Conservation (phyloP, 495 filamentous ascomycete genomes). For the Glarea lozoyensis region DNA sequence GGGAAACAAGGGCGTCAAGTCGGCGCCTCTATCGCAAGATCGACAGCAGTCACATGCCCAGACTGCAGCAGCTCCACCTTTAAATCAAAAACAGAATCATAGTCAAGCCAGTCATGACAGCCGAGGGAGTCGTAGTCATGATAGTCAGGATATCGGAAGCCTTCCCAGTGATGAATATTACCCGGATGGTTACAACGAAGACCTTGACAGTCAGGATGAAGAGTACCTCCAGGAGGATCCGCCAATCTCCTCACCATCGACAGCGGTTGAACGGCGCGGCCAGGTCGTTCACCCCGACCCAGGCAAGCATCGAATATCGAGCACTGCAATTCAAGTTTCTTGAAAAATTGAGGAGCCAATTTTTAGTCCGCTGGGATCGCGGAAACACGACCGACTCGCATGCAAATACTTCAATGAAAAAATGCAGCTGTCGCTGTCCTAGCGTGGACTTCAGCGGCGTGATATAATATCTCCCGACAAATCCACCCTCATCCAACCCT, state of each 20-base stretch:
- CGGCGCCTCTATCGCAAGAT: constrained; percentile 32
- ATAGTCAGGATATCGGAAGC: no score
- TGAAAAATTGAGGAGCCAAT: background rate
- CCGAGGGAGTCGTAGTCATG: no score
- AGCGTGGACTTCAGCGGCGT: background rate
- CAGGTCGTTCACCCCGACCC: constrained; percentile 7
- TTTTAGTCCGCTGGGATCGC: background rate
- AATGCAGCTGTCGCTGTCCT: background rate
- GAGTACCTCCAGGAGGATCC: constrained; percentile 26
- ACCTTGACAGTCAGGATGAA: no score
- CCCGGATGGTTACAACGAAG: constrained; percentile 44
- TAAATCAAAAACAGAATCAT: constrained; percentile 24
- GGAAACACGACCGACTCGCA: background rate
- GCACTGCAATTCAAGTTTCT: background rate
- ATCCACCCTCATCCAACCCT: background rate
- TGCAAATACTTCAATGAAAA: no score
- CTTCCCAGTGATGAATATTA: constrained; percentile 47
- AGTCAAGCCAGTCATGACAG: constrained; percentile 35
- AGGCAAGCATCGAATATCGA: background rate
- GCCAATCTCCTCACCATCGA: constrained; percentile 14
- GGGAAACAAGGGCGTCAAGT: constrained; percentile 53
- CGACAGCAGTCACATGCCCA: constrained; percentile 23
- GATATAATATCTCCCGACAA: background rate
- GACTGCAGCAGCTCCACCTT: constrained; percentile 34
- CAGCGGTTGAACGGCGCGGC: constrained; percentile 1